These are phyloP conservation scores for Candida palmyrensis DNA, from an alignment of 805 yeast species.

Conservation along the genomic window DNA sequence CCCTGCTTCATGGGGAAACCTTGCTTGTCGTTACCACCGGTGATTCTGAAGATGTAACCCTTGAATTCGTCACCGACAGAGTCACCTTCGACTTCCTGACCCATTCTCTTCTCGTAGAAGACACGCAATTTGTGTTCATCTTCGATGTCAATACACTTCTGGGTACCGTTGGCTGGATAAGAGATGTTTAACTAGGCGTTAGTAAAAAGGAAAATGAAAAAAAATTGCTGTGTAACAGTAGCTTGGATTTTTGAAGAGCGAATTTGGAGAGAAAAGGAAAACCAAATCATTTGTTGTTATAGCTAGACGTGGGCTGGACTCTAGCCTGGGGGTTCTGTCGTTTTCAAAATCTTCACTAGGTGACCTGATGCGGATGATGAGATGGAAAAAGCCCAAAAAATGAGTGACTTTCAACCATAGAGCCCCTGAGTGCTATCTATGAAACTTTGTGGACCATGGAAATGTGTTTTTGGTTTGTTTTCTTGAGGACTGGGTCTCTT, in stretches of 20 bases:
- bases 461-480: not conserved
- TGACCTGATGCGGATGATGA: too few species aligned
- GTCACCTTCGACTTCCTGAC: conserved; percentile 99
- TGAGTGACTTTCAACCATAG: too few species aligned
- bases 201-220: conserved; percentile 5
- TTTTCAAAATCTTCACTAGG: too few species aligned
- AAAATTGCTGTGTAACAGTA: too few species aligned
- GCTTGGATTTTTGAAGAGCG: too few species aligned
- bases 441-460: too few species aligned
- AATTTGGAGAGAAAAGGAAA: too few species aligned
- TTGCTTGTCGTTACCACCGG: conserved; percentile 99
- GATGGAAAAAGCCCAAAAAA: too few species aligned
- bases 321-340: too few species aligned
- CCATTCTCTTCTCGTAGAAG: conserved; percentile 99
- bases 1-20: conserved; percentile 99
- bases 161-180: conserved; percentile 99
- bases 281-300: too few species aligned
- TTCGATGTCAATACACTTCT: conserved; percentile 95
- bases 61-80: conserved; percentile 97
- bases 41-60: conserved; percentile 97
- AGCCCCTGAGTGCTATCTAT: too few species aligned
- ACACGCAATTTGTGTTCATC: conserved; percentile 98
- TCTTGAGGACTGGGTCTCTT: not conserved
- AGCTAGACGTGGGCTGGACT: too few species aligned
- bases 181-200: conserved; percentile 86